phyloP scores from a whole-genome alignment of 1,284 basidiomycete species.

The Coniophora puteana region DNA sequence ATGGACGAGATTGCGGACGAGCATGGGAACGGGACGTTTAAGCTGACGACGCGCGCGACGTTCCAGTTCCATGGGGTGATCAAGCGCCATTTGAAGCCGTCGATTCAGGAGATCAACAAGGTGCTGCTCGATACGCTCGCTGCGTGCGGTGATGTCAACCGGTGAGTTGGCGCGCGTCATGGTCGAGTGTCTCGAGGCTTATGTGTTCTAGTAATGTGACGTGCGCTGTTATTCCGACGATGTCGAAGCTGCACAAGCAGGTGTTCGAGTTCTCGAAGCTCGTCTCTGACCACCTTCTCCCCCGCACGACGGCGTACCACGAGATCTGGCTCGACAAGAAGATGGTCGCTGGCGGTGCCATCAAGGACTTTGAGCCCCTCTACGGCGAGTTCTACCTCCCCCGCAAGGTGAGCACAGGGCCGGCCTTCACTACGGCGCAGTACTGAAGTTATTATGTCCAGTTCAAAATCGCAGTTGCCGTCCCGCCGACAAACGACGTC shows the following conservation, averaged over 20 bases:
- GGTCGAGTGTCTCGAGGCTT: slow-evolving; percentile 7
- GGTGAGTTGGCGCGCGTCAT: slow-evolving; percentile 42
- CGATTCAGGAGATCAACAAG: slow-evolving; percentile 96
- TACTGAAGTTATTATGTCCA: slow-evolving; percentile 28
- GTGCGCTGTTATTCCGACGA: slow-evolving; percentile 87
- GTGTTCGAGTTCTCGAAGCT: slow-evolving; percentile 87
- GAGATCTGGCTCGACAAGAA: slow-evolving; percentile 99
- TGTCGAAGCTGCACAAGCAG: slow-evolving; percentile 82
- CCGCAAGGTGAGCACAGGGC: slow-evolving; percentile 59
- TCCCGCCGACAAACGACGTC: slow-evolving; percentile 95
- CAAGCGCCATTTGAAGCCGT: slow-evolving; percentile 93
- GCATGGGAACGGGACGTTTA: slow-evolving; percentile 93
- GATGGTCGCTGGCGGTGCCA: slow-evolving; percentile 84
- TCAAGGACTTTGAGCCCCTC: slow-evolving; percentile 93
- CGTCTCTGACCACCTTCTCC: slow-evolving; percentile 86
- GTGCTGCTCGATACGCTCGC: slow-evolving; percentile 93
- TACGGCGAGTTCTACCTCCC: slow-evolving; percentile 98
- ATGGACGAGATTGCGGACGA: slow-evolving; percentile 97
- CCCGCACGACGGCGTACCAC: slow-evolving; percentile 92
- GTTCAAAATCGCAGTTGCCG: slow-evolving; percentile 98
- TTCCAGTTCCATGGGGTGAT: slow-evolving; percentile 99
- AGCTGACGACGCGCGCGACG: slow-evolving; percentile 97
- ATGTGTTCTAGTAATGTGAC: slow-evolving; percentile 72
- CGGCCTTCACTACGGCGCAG: slow-evolving; percentile 2
- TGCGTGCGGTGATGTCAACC: slow-evolving; percentile 97